These are phyloP conservation scores for Cladosporium colombiae DNA, from an alignment of 2,329 filamentous ascomycete species.

Conservation along the genomic window DNA sequence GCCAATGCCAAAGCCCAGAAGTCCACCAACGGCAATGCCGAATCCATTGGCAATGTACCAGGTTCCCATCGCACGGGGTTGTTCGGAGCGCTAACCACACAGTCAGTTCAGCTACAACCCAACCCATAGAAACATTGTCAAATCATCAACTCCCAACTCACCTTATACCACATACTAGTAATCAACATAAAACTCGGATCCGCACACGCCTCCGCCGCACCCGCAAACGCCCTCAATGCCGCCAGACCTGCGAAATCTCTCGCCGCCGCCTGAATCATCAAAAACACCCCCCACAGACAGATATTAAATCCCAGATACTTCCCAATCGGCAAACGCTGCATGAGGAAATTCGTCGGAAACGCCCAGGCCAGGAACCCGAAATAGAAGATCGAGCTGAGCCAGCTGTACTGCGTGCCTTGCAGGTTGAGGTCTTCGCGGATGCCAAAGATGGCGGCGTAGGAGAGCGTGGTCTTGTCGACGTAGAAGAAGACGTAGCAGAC, in stretches of 20 bases:
- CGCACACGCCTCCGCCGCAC: conserved; percentile 58
- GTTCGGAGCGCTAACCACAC: conserved; percentile 55
- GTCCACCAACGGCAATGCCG: conserved; percentile 59
- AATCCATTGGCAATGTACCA: conserved; percentile 63
- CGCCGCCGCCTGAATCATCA: conserved; percentile 39
- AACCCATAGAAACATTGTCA: not conserved
- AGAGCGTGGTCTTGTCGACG: conserved; percentile 56
- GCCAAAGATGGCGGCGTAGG: conserved; percentile 66
- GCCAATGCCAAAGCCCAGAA: conserved; percentile 62
- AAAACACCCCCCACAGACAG: conserved; percentile 55
- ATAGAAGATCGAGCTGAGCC: conserved; percentile 58
- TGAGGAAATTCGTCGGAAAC: conserved; percentile 56
- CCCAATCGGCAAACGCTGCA: conserved; percentile 55
- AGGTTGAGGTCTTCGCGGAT: conserved; percentile 60
- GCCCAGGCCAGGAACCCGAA: conserved; percentile 58
- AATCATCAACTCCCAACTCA: not conserved
- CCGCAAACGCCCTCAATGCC: conserved; percentile 58
- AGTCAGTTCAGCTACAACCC: not conserved
- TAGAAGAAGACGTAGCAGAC: conserved; percentile 43
- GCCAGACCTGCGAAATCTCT: conserved; percentile 56
- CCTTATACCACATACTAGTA: conserved; percentile 60
- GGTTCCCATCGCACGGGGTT: conserved; percentile 60
- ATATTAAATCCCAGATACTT: conserved; percentile 57
- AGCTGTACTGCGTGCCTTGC: conserved; percentile 60
- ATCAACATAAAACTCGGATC: conserved; percentile 66